These are phyloP conservation scores for Talaromyces sp. DNA, from an alignment of 2,329 filamentous ascomycete species.

Conservation along the genomic window DNA sequence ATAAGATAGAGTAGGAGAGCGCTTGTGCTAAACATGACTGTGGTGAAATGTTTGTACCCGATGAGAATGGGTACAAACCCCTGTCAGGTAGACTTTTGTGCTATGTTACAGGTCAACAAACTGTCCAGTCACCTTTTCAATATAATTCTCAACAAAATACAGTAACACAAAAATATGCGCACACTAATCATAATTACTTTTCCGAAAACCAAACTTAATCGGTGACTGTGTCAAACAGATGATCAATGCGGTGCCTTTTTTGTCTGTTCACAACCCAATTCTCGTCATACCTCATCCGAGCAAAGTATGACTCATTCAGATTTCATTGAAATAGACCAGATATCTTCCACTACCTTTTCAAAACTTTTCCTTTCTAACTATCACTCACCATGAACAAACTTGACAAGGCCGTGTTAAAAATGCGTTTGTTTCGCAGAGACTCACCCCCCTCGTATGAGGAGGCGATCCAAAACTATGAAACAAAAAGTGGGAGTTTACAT, in stretches of 20 bases:
- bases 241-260: background rate
- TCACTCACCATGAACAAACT: background rate
- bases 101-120: no score
- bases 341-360: background rate
- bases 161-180: no score
- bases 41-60: no score
- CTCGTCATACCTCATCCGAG: background rate
- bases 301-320: background rate
- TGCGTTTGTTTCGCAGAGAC: background rate
- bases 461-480: background rate
- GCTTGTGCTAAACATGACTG: no score
- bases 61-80: background rate
- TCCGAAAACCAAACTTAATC: background rate
- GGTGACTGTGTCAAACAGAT: background rate
- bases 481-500: background rate
- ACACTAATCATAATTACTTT: background rate
- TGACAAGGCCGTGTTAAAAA: background rate
- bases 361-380: background rate
- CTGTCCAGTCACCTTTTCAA: no score
- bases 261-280: background rate
- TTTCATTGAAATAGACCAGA: background rate
- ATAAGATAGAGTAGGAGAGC: background rate
- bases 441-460: background rate
- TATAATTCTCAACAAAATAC: no score
- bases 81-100: no score